Percentiles rank a stretch among this genome's conserved stretches.
phyloP scores from a whole-genome alignment of 2,329 filamentous ascomycete genomes.

The Xylaria sp. region DNA sequence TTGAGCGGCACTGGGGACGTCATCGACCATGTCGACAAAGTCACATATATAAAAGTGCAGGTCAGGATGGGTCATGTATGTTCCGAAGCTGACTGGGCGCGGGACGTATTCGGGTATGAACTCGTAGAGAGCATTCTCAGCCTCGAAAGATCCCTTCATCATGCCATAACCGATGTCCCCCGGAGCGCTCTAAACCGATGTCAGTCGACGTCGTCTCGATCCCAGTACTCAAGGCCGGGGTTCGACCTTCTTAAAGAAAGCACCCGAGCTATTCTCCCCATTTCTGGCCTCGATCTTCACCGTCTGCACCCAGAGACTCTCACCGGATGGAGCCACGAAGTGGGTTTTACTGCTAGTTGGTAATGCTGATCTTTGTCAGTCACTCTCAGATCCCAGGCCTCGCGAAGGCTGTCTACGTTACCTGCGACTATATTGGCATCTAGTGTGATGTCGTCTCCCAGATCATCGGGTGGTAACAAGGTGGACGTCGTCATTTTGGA shows the following conservation, averaged over 20 bases:
- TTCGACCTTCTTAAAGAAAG: slow-evolving; percentile 19
- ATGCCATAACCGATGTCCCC: slow-evolving; percentile 36
- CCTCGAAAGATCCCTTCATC: slow-evolving; percentile 40
- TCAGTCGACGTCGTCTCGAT: slow-evolving; percentile 1
- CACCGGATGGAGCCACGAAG: slow-evolving; percentile 16
- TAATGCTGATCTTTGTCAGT: slow-evolving; percentile 13
- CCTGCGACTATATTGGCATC: slow-evolving; percentile 17
- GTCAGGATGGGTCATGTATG: slow-evolving; percentile 39
- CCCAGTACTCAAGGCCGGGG: neutral
- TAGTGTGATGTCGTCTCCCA: neutral
- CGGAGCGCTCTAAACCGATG: slow-evolving; percentile 18
- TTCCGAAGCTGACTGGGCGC: slow-evolving; percentile 33
- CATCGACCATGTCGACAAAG: slow-evolving; percentile 45
- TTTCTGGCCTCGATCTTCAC: slow-evolving; percentile 15
- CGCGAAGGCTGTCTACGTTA: neutral
- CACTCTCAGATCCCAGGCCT: neutral
- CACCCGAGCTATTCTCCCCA: neutral
- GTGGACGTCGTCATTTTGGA: slow-evolving; percentile 15
- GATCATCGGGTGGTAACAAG: slow-evolving; percentile 1
- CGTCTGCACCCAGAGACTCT: slow-evolving; percentile 9
- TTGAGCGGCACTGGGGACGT: slow-evolving; percentile 35
- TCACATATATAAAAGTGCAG: slow-evolving; percentile 44
- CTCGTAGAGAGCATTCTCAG: slow-evolving; percentile 33
- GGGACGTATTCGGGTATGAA: slow-evolving; percentile 13
- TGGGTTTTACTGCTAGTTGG: neutral